phyloP scores from a whole-genome alignment of 2,329 filamentous ascomycete genomes.

The Lecanicillium sp. region DNA sequence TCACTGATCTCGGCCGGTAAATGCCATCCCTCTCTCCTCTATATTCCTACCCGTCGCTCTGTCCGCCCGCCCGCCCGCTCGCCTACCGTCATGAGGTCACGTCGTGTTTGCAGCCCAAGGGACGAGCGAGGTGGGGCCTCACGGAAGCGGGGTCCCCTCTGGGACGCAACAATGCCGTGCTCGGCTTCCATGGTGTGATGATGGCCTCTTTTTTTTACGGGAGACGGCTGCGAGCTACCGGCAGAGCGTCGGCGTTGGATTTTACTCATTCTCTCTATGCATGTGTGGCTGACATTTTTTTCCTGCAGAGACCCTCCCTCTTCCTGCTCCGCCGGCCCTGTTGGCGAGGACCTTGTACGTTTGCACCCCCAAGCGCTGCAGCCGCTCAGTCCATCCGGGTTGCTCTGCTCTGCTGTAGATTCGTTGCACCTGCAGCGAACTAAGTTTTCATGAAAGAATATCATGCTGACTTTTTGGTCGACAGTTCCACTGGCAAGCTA shows the following conservation, averaged over 20 bases:
- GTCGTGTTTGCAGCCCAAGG: constrained; percentile 23
- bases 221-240: neutral
- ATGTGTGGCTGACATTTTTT: constrained; percentile 16
- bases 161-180: constrained; percentile 12
- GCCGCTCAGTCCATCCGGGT: constrained; percentile 17
- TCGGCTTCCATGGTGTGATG: too few relatives aligned
- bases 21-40: constrained; percentile 26
- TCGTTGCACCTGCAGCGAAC: constrained; percentile 6
- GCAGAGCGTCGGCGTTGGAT: neutral
- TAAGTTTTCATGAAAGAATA: constrained; percentile 10
- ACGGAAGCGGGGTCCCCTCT: constrained; percentile 30
- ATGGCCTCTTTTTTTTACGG: neutral
- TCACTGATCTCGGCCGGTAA: constrained; percentile 84
- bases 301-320: constrained; percentile 83
- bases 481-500: constrained; percentile 99
- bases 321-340: constrained; percentile 94
- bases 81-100: constrained; percentile 15
- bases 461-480: constrained; percentile 19
- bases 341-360: constrained; percentile 96
- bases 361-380: constrained; percentile 22
- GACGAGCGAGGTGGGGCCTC: constrained; percentile 31
- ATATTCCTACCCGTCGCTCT: constrained; percentile 18
- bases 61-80: constrained; percentile 21
- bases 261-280: constrained; percentile 11
- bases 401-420: neutral